Evolutionary conservation across 179 eudicot genomes (phyloP), one percentile per base, ranked within the genome.

Genomic region (Silene vulgaris): DNA sequence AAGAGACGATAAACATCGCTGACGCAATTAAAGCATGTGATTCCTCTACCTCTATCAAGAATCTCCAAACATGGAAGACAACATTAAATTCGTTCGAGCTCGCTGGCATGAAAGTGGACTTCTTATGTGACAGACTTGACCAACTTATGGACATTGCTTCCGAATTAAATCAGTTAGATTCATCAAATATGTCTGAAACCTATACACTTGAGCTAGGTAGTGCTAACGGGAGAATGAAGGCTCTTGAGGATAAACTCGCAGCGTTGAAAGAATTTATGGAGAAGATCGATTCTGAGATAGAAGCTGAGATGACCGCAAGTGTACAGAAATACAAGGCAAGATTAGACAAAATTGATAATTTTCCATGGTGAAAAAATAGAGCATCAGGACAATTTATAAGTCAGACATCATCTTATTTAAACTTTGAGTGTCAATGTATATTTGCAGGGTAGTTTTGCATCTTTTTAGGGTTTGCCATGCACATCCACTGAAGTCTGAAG

Each of bases 1-100:
- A 71, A 0, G 91, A 89, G 82, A 87, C 86, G 0, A 45, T 84
- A 32, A 87, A 85, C 80, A 86, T 92, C 13, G 87, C 96, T 0
- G 93, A 90, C 71, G 91, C 91, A 5, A 85, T 88, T 48, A 80
- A 74, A 69, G 85, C 88, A 29, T 76, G 78, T 69, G 79, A 71
- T 43, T 75, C 77, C 11, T n/a, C 68, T 9, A 57, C 64, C 3
- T 64, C 82, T 14, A 48, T 32, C 17, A 68, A 81, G 29, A 71
- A 83, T 72, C 75, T 89, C 11, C 74, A 6, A 0, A 65, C 45
- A 35, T 89, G 91, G 91, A 80, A 83, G 69, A 84, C 59, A 26
- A 88, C 87, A 11, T 78, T 90, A 65, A 74, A 78, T 23, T 86
- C 82, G 2, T 85, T 87, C 4, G 87, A 88, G 80, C 56, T 72